These are phyloP conservation scores for Aaosphaeria pasadenensis DNA, from an alignment of 2,329 filamentous ascomycete species.

Conservation along the genomic window DNA sequence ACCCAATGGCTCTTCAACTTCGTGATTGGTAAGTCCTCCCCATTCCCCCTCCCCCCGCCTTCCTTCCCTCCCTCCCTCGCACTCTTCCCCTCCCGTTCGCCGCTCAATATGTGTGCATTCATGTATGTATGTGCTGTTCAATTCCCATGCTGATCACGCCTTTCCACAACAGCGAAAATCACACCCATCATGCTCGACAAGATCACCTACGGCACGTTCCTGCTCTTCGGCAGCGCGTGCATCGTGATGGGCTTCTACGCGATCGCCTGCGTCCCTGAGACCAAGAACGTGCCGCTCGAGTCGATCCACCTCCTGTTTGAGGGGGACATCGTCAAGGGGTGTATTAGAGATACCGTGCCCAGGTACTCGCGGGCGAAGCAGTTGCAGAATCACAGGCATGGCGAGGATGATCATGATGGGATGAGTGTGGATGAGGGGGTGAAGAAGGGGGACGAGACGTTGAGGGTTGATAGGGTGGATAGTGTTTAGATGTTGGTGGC, in stretches of 20 bases:
- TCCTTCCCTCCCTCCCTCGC: neutral
- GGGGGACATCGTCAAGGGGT: conserved; percentile 40
- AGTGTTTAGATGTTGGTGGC: too few relatives aligned
- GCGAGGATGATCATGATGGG: too few relatives aligned
- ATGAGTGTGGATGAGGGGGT: too few relatives aligned
- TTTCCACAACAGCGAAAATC: conserved; percentile 21
- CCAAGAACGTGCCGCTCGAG: conserved; percentile 43
- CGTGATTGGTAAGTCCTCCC: neutral
- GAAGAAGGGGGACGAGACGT: too few relatives aligned
- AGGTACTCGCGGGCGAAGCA: conserved; percentile 34
- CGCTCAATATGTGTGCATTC: neutral
- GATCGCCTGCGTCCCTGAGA: conserved; percentile 43
- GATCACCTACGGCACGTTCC: conserved; percentile 45
- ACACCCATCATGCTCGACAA: conserved; percentile 43
- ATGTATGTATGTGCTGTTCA: too few relatives aligned
- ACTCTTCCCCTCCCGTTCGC: neutral
- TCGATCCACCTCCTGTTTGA: conserved; percentile 43
- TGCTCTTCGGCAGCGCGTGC: conserved; percentile 42
- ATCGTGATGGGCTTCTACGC: conserved; percentile 43
- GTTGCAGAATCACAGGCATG: conserved; percentile 21
- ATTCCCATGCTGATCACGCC: neutral
- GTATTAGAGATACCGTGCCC: conserved; percentile 38
- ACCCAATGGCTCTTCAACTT: conserved; percentile 37
- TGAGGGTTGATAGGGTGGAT: too few relatives aligned
- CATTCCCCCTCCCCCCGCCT: neutral